Percentiles rank a stretch among this genome's conserved stretches.
Conservation (phyloP, 179 eudicot species). For the Beta lomatogona region DNA sequence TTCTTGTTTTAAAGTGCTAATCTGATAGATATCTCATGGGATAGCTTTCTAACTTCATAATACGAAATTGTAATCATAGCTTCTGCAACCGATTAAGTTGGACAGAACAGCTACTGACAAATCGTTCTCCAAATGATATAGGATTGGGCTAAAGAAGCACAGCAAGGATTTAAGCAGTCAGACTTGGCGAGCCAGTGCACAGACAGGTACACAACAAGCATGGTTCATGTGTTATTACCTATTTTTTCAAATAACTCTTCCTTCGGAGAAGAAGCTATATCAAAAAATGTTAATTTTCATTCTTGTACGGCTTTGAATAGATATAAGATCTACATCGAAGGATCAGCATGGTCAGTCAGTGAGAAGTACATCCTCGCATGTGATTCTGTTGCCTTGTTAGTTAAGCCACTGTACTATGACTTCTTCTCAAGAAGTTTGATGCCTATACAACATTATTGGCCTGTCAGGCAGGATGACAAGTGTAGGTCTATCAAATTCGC, state of each 20-base stretch:
- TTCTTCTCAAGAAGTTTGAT: conserved; percentile 84
- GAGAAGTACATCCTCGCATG: conserved; percentile 90
- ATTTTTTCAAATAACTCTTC: background rate
- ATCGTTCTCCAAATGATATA: conserved; percentile 27
- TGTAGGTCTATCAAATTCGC: conserved; percentile 88
- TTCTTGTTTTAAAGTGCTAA: background rate
- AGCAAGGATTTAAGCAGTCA: conserved; percentile 70
- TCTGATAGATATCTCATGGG: background rate
- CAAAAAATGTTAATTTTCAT: background rate
- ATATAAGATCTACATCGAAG: conserved; percentile 89
- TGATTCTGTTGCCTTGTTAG: conserved; percentile 66
- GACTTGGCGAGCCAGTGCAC: conserved; percentile 80
- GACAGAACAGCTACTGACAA: background rate
- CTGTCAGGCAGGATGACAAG: conserved; percentile 62
- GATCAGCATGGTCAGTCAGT: conserved; percentile 96
- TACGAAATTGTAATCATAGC: background rate
- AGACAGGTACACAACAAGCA: conserved; percentile 47
- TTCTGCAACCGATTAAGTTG: background rate
- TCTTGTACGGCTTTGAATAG: conserved; percentile 35
- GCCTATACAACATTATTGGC: conserved; percentile 90
- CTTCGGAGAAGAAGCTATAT: background rate
- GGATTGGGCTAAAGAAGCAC: conserved; percentile 72
- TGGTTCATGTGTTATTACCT: background rate
- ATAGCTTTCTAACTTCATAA: background rate
- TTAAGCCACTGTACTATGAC: conserved; percentile 78